Base-by-base conservation (phyloP, 805 yeast genomes). In the Yueomyces sinensis region DNA sequence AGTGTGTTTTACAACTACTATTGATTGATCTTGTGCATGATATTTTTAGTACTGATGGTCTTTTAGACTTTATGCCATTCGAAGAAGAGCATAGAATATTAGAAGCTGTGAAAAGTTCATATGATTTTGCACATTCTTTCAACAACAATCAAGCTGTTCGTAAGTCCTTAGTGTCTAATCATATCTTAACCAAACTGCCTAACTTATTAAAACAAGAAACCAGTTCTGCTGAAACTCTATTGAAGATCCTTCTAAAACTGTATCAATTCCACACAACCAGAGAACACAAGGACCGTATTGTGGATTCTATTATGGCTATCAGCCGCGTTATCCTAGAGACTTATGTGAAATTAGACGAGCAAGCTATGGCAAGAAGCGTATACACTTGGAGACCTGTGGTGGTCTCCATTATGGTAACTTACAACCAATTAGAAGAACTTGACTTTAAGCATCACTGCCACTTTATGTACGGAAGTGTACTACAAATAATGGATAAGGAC, bases 351-450 rank as follows among this genome's bases (percentile, higher is more conserved):
- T 66, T 87, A 44, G 89, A 82, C 43, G 94, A 81, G 41, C 63
- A 62, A 35, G 58, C 73, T 5, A 89, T 82, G 55, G 84, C 77
- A 46, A 72, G 93, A 48, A 82, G 82, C 54, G 74, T 89, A 30
- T 66, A 72, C n/a, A 77, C 93, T 3, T 80, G 96, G 93, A 69
- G 80, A 47, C 96, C 97, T 0, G 96, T 91, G 14, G 83, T 89
- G 27, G 79, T 82, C 23, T 94, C 82, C 52, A 80, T 91, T 17
- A 62, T 79, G 41, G 84, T 80, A 52, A 95, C 94, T 3, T 79
- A 77, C 47, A 71, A 74, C 32, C 82, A 76, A 48, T 68, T 91
- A 43, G 82, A 80, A 45, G 82, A 76, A 33, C 71, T 61, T 1
- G 94, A 84, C 53, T 84, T 83, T 53, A 52, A 53, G 24, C 54